Conservation (phyloP, 495 filamentous ascomycete genomes). For the Penicillium tannophilum region DNA sequence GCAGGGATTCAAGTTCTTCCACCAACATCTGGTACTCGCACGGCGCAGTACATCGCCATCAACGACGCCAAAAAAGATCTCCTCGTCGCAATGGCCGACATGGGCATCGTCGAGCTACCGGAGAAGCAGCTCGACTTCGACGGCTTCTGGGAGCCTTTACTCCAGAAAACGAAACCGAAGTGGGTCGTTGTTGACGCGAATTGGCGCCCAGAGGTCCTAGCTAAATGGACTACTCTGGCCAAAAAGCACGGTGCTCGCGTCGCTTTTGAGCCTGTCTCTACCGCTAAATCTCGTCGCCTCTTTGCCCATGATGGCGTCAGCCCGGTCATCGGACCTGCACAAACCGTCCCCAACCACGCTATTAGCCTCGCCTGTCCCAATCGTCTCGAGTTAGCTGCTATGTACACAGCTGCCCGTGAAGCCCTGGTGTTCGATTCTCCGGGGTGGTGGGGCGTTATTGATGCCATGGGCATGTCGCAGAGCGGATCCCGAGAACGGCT, state of each 20-base stretch:
- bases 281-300: constrained; percentile 69
- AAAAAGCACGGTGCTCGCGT: constrained; percentile 56
- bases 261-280: constrained; percentile 92
- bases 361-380: constrained; percentile 82
- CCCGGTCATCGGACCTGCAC: constrained; percentile 31
- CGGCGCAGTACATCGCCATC: constrained; percentile 88
- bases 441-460: constrained; percentile 76
- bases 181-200: constrained; percentile 85
- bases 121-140: constrained; percentile 43
- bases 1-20: constrained; percentile 61
- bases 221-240: constrained; percentile 62
- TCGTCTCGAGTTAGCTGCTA: constrained; percentile 72
- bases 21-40: constrained; percentile 55
- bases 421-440: constrained; percentile 64
- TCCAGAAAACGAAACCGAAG: constrained; percentile 58
- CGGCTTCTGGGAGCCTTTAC: constrained; percentile 60
- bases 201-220: constrained; percentile 65
- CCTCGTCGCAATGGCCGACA: constrained; percentile 89
- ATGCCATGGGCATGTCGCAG: constrained; percentile 64
- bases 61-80: constrained; percentile 84
- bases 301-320: constrained; percentile 48
- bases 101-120: constrained; percentile 75
- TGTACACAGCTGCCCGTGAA: constrained; percentile 66
- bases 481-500: constrained; percentile 65
- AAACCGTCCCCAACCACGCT: constrained; percentile 60